phyloP scores from a whole-genome alignment of 139 green algal species.

The Prasinococcaceae sp. region DNA sequence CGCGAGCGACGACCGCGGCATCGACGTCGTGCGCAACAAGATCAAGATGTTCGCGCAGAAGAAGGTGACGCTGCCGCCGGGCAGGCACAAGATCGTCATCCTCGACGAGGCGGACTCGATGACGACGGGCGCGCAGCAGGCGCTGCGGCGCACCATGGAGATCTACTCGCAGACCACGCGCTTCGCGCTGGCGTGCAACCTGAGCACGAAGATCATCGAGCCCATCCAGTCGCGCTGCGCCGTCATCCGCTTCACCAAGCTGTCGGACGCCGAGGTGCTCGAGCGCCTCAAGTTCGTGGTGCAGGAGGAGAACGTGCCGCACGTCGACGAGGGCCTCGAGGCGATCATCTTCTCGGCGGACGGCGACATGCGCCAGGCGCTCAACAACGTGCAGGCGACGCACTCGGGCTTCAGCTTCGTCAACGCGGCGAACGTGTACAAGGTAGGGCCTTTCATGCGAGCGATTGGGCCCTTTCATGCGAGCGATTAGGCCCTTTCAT shows the following conservation, averaged over 20 bases:
- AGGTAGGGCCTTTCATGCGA: constrained; percentile 28
- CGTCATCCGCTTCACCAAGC: constrained; percentile 75
- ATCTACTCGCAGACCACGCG: constrained; percentile 85
- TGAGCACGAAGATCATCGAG: constrained; percentile 92
- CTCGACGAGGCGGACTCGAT: constrained; percentile 98
- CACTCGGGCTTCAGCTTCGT: constrained; percentile 80
- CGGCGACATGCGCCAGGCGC: constrained; percentile 96
- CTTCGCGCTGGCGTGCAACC: constrained; percentile 96
- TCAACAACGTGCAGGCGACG: constrained; percentile 90
- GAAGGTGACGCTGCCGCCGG: constrained; percentile 83
- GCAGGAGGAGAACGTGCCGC: constrained; percentile 55
- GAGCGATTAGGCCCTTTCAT: too few species aligned
- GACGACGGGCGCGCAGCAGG: constrained; percentile 88
- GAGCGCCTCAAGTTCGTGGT: constrained; percentile 60
- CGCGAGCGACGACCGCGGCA: constrained; percentile 91
- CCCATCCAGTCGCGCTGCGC: constrained; percentile 96
- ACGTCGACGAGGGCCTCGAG: constrained; percentile 70
- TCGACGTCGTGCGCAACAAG: constrained; percentile 97
- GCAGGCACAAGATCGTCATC: constrained; percentile 92
- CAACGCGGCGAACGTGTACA: constrained; percentile 79
- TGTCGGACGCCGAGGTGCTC: constrained; percentile 77
- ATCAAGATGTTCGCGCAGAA: constrained; percentile 99
- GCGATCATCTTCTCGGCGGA: constrained; percentile 96
- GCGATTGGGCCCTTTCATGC: too few species aligned
- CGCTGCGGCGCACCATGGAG: constrained; percentile 96